A percentile compares a stretch with the other conserved stretches of the same genome.
Conservation (phyloP, 148 eudicot species). For the Fagopyrum homotropicum region DNA sequence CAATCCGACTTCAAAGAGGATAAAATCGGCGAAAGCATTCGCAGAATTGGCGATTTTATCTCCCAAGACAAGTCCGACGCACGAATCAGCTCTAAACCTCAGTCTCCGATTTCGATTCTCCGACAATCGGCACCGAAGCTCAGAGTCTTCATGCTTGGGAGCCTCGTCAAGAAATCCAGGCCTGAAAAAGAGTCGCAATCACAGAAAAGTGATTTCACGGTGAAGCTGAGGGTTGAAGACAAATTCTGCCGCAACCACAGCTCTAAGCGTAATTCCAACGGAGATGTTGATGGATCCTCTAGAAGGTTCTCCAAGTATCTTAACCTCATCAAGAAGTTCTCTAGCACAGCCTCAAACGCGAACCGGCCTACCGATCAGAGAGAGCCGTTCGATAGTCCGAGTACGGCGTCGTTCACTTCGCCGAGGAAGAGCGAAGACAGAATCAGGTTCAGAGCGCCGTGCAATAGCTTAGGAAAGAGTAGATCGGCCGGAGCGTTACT, state of each 20-base stretch:
- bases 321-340: slow-evolving; percentile 34
- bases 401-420: not conserved
- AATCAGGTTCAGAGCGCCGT: slow-evolving; percentile 24
- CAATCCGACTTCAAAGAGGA: slow-evolving; percentile 2
- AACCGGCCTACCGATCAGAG: not conserved
- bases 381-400: not conserved
- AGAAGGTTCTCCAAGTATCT: slow-evolving; percentile 31
- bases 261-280: slow-evolving; percentile 18
- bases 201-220: slow-evolving; percentile 11
- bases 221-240: slow-evolving; percentile 17
- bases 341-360: slow-evolving; percentile 18
- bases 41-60: slow-evolving; percentile 11
- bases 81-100: slow-evolving; percentile 22
- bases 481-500: slow-evolving; percentile 37
- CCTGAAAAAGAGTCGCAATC: slow-evolving; percentile 10
- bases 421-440: slow-evolving; percentile 11
- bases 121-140: slow-evolving; percentile 23
- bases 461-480: slow-evolving; percentile 37
- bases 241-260: slow-evolving; percentile 24
- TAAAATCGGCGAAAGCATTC: not conserved
- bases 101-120: slow-evolving; percentile 30
- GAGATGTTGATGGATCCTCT: slow-evolving; percentile 16
- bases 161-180: slow-evolving; percentile 24
- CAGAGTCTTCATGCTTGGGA: slow-evolving; percentile 27
- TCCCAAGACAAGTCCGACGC: not conserved